Percentiles rank a stretch among this genome's conserved stretches.
Evolutionary conservation across 352 stramenopile species (phyloP).

Genomic region (Elongisporangium undulatum): DNA sequence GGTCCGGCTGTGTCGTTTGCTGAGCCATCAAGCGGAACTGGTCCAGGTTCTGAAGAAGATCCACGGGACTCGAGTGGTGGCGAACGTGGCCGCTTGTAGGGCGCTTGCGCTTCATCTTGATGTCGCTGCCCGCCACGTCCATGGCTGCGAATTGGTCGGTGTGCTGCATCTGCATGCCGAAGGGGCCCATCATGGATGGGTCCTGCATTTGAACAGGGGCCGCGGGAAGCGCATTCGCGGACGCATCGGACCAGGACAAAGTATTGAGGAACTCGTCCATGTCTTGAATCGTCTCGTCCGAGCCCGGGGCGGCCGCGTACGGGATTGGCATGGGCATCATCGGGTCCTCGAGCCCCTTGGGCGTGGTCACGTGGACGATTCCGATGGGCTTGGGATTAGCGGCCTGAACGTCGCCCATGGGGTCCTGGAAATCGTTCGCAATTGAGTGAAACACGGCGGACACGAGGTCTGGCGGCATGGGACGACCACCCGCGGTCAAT

Average conservation of each 20-base stretch:
- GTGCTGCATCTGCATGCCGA: background rate
- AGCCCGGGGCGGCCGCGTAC: constrained; percentile 4
- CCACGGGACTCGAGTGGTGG: constrained; percentile 75
- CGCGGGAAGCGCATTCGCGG: background rate
- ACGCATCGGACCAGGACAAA: constrained; percentile 29
- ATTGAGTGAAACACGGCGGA: constrained; percentile 22
- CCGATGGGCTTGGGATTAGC: constrained; percentile 15
- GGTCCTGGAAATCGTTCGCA: constrained; percentile 15
- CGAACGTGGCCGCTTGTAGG: constrained; percentile 43
- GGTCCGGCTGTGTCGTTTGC: constrained; percentile 40
- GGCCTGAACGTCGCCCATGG: background rate
- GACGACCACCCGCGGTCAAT: background rate
- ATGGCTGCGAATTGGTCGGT: background rate
- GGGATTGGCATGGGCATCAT: constrained; percentile 20
- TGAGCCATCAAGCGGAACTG: constrained; percentile 64
- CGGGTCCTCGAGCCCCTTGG: constrained; percentile 6
- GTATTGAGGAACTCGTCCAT: constrained; percentile 53
- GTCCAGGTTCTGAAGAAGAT: constrained; percentile 71
- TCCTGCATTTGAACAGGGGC: background rate
- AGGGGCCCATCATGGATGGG: background rate
- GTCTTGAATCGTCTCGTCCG: constrained; percentile 34
- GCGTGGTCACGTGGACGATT: constrained; percentile 22
- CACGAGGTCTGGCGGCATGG: constrained; percentile 16
- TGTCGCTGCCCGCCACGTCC: constrained; percentile 11
- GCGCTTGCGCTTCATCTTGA: constrained; percentile 81